phyloP scores from a whole-genome alignment of 805 yeast species.

The Kodamaea sagamina region DNA sequence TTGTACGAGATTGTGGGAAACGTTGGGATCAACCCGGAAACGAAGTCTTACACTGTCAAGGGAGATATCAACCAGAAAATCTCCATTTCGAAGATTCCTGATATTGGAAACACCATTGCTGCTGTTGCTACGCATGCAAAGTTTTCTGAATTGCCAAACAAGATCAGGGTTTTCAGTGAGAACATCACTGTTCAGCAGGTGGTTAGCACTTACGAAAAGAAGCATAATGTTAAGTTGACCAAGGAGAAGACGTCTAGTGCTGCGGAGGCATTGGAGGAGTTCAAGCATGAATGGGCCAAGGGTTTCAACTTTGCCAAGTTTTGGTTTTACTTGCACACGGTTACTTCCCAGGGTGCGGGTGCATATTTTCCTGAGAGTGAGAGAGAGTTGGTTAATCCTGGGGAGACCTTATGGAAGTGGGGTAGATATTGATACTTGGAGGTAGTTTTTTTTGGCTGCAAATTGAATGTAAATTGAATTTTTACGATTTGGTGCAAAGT shows the following conservation, averaged over 20 bases:
- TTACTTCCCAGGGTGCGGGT: conserved; percentile 43
- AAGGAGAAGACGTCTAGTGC: conserved; percentile 16
- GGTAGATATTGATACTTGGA: conserved; percentile 18
- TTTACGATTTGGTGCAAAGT: too few relatives aligned
- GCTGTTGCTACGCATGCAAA: conserved; percentile 24
- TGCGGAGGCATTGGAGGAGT: conserved; percentile 33
- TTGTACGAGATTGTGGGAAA: conserved; percentile 35
- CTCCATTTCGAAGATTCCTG: conserved; percentile 34
- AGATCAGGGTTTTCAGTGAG: conserved; percentile 45
- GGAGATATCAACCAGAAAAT: conserved; percentile 43
- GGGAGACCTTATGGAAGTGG: conserved; percentile 48
- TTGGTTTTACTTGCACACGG: conserved; percentile 34
- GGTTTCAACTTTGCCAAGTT: conserved; percentile 38
- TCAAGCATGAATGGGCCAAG: conserved; percentile 25
- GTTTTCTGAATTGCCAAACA: conserved; percentile 44
- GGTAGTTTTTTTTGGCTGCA: too few relatives aligned
- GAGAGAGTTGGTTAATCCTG: conserved; percentile 48
- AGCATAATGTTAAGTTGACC: conserved; percentile 30
- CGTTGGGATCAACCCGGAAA: conserved; percentile 40
- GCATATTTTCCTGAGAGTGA: conserved; percentile 31
- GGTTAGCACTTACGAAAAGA: conserved; percentile 41
- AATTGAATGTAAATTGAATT: too few relatives aligned
- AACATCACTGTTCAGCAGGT: conserved; percentile 40
- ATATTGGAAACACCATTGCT: conserved; percentile 21
- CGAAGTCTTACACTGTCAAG: conserved; percentile 34